Evolutionary conservation across 1,139 yeast genomes (phyloP).

Genomic region (Debaryomycetaceae sp.): DNA sequence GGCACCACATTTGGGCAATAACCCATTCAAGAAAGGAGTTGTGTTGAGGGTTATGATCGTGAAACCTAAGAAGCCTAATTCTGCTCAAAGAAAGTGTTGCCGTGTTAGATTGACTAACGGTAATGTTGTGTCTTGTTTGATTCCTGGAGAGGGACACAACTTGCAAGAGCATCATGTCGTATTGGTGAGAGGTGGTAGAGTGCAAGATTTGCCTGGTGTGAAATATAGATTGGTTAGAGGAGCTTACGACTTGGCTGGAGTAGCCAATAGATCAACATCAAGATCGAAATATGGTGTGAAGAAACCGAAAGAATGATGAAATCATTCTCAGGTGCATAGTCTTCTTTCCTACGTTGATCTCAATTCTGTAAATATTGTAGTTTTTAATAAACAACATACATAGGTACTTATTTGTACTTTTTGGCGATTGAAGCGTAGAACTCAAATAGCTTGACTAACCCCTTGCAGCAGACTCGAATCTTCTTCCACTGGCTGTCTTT

Average conservation of each 20-base stretch:
- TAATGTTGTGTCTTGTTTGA: slow-evolving; percentile 83
- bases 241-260: slow-evolving; percentile 90
- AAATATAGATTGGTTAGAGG: slow-evolving; percentile 94
- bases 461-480: slow-evolving; percentile 45
- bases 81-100: slow-evolving; percentile 95
- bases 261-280: slow-evolving; percentile 85
- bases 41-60: slow-evolving; percentile 92
- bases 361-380: neutral
- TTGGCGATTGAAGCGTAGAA: too few species aligned
- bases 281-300: slow-evolving; percentile 94
- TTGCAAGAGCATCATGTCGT: slow-evolving; percentile 98
- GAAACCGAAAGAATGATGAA: slow-evolving; percentile 59
- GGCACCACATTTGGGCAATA: slow-evolving; percentile 77
- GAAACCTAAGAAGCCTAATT: slow-evolving; percentile 97
- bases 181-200: slow-evolving; percentile 94
- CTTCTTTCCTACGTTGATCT: too few species aligned
- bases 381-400: neutral
- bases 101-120: slow-evolving; percentile 94
- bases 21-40: slow-evolving; percentile 90
- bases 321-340: too few species aligned
- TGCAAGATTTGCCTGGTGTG: slow-evolving; percentile 98
- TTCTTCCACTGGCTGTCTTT: slow-evolving; percentile 81
- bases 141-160: slow-evolving; percentile 98
- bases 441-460: too few species aligned
- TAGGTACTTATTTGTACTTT: neutral